Percentiles rank a stretch among this genome's conserved stretches.
Conservation (phyloP, 768 basidiomycete genomes). For the Hypholoma fasciculare region DNA sequence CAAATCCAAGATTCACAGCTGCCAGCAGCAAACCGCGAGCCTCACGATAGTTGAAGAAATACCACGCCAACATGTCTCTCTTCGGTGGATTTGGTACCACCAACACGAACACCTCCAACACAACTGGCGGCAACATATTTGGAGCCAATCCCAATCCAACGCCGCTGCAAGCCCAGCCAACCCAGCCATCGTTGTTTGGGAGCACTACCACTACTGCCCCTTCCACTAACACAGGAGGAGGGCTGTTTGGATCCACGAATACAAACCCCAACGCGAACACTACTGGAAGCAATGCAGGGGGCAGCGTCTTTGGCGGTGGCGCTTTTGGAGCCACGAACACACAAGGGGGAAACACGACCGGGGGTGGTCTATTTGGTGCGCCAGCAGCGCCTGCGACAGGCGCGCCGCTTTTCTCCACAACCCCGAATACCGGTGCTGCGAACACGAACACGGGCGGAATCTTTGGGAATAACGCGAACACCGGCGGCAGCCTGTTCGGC, state of each 20-base stretch:
- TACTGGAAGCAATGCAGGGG: neutral
- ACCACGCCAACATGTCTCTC: constrained; percentile 19
- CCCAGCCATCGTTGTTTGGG: constrained; percentile 14
- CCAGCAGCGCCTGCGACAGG: neutral
- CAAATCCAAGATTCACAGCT: too few relatives aligned
- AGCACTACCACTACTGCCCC: neutral
- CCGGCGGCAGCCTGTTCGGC: neutral
- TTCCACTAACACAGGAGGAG: constrained; percentile 18
- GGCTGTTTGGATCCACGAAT: constrained; percentile 22
- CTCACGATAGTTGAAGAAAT: neutral
- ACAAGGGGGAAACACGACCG: neutral
- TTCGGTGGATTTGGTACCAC: constrained; percentile 21
- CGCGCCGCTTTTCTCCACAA: neutral
- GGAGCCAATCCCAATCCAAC: constrained; percentile 15
- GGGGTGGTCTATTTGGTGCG: neutral
- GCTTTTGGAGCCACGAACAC: neutral
- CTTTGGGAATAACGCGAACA: neutral
- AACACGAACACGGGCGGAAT: constrained; percentile 5
- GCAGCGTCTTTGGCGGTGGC: neutral
- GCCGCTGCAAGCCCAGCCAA: constrained; percentile 14
- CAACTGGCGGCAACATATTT: constrained; percentile 22
- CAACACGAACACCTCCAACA: constrained; percentile 3
- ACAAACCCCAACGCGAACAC: constrained; percentile 4
- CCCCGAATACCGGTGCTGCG: neutral
- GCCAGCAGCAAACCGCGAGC: neutral